A percentile compares a stretch with the other conserved stretches of the same genome.
Conservation (phyloP, 2,329 filamentous ascomycete species). For the Neodidymelliopsis sp. region DNA sequence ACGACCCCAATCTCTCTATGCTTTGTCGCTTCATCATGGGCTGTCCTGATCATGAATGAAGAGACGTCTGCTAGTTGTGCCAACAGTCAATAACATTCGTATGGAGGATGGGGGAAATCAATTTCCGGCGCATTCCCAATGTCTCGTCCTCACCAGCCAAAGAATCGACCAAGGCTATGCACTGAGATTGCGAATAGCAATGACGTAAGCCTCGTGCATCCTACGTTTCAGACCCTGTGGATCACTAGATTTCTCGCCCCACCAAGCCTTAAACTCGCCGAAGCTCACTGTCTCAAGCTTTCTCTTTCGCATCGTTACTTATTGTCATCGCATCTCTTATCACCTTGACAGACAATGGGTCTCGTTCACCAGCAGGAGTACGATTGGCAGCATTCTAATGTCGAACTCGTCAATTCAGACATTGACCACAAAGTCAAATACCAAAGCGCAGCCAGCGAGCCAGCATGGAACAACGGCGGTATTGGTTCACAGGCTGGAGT, state of each 20-base stretch:
- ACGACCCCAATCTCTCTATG: too few species aligned
- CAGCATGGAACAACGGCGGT: slow-evolving; percentile 69
- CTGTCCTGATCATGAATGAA: too few species aligned
- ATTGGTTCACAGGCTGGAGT: slow-evolving; percentile 64
- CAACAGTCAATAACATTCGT: too few species aligned
- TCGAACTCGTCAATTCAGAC: slow-evolving; percentile 68
- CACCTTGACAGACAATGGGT: slow-evolving; percentile 62
- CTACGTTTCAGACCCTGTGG: slow-evolving; percentile 9
- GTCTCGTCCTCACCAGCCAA: too few species aligned
- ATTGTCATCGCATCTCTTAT: neutral
- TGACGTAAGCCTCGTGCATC: slow-evolving; percentile 7
- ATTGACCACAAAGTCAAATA: slow-evolving; percentile 74
- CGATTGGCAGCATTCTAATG: slow-evolving; percentile 73
- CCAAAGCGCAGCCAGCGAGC: slow-evolving; percentile 69
- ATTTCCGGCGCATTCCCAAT: too few species aligned
- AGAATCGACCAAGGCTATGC: too few species aligned
- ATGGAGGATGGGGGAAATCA: too few species aligned
- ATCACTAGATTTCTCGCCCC: slow-evolving; percentile 1
- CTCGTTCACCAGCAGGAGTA: slow-evolving; percentile 70
- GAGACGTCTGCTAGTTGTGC: too few species aligned
- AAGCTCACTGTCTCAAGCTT: neutral
- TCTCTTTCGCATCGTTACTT: neutral
- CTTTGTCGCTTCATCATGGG: too few species aligned
- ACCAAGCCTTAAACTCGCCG: neutral
- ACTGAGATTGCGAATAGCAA: too few species aligned